A percentile compares a stretch with the other conserved stretches of the same genome.
Conservation (phyloP, 495 filamentous ascomycete genomes). For the Hypoxylon fuscum region DNA sequence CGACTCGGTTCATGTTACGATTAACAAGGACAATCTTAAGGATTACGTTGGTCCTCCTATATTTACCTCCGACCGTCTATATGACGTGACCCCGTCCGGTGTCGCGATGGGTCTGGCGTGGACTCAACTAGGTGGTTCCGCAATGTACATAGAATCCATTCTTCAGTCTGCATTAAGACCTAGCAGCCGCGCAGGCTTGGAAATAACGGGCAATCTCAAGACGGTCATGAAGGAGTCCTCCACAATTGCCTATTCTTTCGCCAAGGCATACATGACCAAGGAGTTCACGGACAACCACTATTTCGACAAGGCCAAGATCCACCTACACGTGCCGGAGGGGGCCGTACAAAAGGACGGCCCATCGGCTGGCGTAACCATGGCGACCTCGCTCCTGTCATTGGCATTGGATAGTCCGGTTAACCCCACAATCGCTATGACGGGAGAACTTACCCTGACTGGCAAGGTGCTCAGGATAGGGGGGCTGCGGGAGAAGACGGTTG, state of each 20-base stretch:
- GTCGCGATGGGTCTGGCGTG: conserved; percentile 99
- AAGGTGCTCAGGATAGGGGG: conserved; percentile 97
- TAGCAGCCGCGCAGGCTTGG: conserved; percentile 77
- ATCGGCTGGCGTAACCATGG: conserved; percentile 96
- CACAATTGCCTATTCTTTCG: conserved; percentile 92
- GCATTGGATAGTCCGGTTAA: conserved; percentile 80
- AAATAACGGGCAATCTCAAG: conserved; percentile 94
- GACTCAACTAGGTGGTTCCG: conserved; percentile 97
- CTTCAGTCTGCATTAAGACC: conserved; percentile 80
- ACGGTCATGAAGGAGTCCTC: conserved; percentile 98
- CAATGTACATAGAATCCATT: conserved; percentile 97
- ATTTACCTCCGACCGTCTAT: conserved; percentile 94
- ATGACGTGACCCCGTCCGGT: conserved; percentile 93
- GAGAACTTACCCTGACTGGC: conserved; percentile 96
- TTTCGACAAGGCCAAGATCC: conserved; percentile 94
- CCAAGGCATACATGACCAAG: conserved; percentile 85
- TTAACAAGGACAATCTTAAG: conserved; percentile 89
- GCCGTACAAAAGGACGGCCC: conserved; percentile 86
- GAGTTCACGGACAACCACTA: conserved; percentile 89
- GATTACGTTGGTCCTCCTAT: conserved; percentile 97
- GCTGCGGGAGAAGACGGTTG: conserved; percentile 98
- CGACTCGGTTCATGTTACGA: conserved; percentile 83
- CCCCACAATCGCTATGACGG: conserved; percentile 96
- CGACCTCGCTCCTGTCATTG: conserved; percentile 85
- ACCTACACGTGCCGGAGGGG: conserved; percentile 97